These are phyloP conservation scores for Penicillium maclennaniae DNA, from an alignment of 495 filamentous ascomycete genomes.

Conservation along the genomic window DNA sequence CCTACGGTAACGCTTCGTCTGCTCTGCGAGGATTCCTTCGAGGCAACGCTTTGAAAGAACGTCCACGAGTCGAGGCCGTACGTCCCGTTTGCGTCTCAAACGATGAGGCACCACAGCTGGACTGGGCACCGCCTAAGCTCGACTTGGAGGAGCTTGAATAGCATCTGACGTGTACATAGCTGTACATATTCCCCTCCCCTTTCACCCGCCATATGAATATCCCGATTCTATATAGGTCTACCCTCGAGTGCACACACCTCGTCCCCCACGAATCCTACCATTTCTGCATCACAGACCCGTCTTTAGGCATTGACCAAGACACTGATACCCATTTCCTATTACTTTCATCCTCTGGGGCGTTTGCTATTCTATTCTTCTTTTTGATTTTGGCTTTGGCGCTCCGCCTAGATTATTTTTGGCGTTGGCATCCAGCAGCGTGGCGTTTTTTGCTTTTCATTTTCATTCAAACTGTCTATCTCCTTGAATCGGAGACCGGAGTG, in stretches of 20 bases:
- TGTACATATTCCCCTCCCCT: background rate
- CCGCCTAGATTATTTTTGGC: background rate
- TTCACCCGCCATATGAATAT: background rate
- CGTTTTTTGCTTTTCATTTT: background rate
- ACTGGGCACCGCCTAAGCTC: conserved; percentile 43
- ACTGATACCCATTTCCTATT: background rate
- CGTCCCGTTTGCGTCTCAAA: conserved; percentile 32
- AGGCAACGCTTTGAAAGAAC: conserved; percentile 30
- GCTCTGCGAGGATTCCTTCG: conserved; percentile 39
- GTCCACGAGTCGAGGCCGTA: conserved; percentile 30
- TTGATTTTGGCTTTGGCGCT: background rate
- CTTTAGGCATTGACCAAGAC: background rate
- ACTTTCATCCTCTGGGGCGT: background rate
- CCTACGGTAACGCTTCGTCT: conserved; percentile 40
- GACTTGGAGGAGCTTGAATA: conserved; percentile 37
- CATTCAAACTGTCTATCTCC: too few relatives aligned
- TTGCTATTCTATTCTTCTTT: background rate
- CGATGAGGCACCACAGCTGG: conserved; percentile 37
- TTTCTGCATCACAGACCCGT: background rate
- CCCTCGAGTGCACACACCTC: background rate
- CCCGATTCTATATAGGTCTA: background rate
- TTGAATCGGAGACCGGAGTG: background rate
- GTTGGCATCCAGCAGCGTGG: background rate
- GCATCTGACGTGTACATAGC: conserved; percentile 10
- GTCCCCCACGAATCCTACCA: background rate